A percentile compares a stretch with the other conserved stretches of the same genome.
phyloP scores from a whole-genome alignment of 1,284 basidiomycete species.

The Puccinia hordei region DNA sequence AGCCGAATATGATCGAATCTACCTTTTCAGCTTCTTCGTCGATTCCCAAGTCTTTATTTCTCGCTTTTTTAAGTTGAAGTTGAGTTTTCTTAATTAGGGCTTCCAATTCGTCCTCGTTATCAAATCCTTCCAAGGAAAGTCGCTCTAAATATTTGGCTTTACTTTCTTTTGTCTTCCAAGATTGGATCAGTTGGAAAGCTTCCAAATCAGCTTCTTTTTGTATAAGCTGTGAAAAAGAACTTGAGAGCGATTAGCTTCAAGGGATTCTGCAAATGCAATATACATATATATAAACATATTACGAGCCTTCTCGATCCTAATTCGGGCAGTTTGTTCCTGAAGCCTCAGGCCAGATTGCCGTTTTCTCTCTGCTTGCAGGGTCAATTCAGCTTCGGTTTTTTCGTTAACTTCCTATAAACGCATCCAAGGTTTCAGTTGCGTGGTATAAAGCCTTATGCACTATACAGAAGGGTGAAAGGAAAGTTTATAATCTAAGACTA shows the following conservation, averaged over 20 bases:
- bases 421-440: constrained; percentile 3
- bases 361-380: constrained; percentile 73
- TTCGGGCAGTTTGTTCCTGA: constrained; percentile 88
- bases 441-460: not conserved
- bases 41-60: constrained; percentile 72
- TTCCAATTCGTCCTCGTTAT: constrained; percentile 65
- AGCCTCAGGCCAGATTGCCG: constrained; percentile 82
- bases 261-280: not conserved
- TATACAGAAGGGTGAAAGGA: not conserved
- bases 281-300: not conserved
- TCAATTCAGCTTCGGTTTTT: constrained; percentile 87
- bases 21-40: constrained; percentile 65
- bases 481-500: constrained; percentile 52
- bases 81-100: constrained; percentile 69
- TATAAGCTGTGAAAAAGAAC: constrained; percentile 23
- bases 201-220: constrained; percentile 65
- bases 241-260: not conserved
- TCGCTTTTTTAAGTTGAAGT: constrained; percentile 67
- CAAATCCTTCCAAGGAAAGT: constrained; percentile 68
- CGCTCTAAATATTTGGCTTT: constrained; percentile 73
- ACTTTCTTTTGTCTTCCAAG: constrained; percentile 68
- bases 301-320: constrained; percentile 78
- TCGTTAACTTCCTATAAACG: constrained; percentile 67
- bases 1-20: constrained; percentile 23
- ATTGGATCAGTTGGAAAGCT: constrained; percentile 70